phyloP scores from a whole-genome alignment of 768 basidiomycete species.

The Tricholoma bakamatsutake region DNA sequence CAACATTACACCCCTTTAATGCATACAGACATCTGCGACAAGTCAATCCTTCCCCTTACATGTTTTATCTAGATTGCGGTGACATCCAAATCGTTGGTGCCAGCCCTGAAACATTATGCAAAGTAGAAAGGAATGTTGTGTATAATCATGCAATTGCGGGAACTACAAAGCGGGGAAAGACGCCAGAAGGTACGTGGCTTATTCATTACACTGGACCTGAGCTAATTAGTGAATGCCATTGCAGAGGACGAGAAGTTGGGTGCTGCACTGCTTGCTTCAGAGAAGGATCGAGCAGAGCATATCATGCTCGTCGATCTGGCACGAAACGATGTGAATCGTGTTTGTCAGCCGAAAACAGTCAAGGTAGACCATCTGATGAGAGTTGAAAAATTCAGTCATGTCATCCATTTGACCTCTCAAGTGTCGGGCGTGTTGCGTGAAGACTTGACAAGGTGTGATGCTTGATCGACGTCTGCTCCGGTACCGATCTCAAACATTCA shows the following conservation, averaged over 20 bases:
- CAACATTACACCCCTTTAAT: conserved; percentile 92
- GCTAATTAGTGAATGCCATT: background rate
- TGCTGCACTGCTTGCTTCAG: conserved; percentile 68
- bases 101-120: conserved; percentile 96
- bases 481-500: conserved; percentile 3
- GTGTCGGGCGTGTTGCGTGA: conserved; percentile 82
- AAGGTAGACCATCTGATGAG: conserved; percentile 94
- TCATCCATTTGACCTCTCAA: conserved; percentile 95
- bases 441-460: conserved; percentile 79
- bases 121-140: conserved; percentile 87
- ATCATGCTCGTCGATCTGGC: conserved; percentile 99
- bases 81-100: conserved; percentile 96
- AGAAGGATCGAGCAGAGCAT: conserved; percentile 96
- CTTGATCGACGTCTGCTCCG: background rate
- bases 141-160: conserved; percentile 98
- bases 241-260: conserved; percentile 88
- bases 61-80: conserved; percentile 96
- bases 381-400: conserved; percentile 94
- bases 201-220: conserved; percentile 7
- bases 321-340: conserved; percentile 96
- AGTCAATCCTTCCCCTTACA: conserved; percentile 97
- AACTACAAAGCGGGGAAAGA: conserved; percentile 84
- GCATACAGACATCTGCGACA: conserved; percentile 90
- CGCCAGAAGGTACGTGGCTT: conserved; percentile 62
- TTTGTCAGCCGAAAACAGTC: conserved; percentile 92